Evolutionary conservation across 192 early-diverging fungal species (phyloP).

Genomic region (Bifiguratus adelaidae): DNA sequence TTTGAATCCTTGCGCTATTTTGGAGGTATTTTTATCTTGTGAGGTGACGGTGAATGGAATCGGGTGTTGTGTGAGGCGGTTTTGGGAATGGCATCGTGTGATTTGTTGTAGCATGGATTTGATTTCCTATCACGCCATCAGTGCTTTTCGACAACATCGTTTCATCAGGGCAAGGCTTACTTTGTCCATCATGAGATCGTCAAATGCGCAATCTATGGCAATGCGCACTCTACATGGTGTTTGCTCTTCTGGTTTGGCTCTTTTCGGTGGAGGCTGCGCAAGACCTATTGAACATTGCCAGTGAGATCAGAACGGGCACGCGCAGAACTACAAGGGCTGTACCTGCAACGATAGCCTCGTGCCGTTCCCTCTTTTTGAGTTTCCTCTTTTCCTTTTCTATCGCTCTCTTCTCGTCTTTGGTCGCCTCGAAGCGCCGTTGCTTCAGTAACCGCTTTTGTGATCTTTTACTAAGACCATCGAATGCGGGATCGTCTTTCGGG

Average conservation of each 20-base stretch:
- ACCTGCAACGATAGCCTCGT: conserved; percentile 28
- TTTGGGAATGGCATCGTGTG: conserved; percentile 61
- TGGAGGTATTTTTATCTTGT: conserved; percentile 33
- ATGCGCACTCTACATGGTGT: conserved; percentile 37
- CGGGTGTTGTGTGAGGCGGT: conserved; percentile 35
- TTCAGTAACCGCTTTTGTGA: conserved; percentile 62
- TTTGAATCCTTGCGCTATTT: conserved; percentile 34
- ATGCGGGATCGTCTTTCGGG: conserved; percentile 20
- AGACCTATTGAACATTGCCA: conserved; percentile 4
- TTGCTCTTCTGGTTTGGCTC: conserved; percentile 34
- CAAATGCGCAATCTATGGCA: conserved; percentile 75
- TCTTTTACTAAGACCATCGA: conserved; percentile 48
- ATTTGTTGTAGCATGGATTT: conserved; percentile 63
- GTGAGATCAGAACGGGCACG: neutral
- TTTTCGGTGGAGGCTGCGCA: conserved; percentile 22
- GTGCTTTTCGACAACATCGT: neutral
- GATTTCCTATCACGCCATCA: conserved; percentile 36
- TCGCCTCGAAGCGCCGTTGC: conserved; percentile 44
- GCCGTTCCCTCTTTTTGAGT: conserved; percentile 32
- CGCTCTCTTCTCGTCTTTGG: conserved; percentile 26
- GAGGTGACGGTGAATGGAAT: conserved; percentile 51
- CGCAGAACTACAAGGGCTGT: neutral
- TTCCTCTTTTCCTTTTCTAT: conserved; percentile 37
- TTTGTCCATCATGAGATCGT: conserved; percentile 65
- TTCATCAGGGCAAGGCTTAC: conserved; percentile 15